phyloP scores from a whole-genome alignment of 2,329 filamentous ascomycete genomes.

The Nigrograna mackinnonii region DNA sequence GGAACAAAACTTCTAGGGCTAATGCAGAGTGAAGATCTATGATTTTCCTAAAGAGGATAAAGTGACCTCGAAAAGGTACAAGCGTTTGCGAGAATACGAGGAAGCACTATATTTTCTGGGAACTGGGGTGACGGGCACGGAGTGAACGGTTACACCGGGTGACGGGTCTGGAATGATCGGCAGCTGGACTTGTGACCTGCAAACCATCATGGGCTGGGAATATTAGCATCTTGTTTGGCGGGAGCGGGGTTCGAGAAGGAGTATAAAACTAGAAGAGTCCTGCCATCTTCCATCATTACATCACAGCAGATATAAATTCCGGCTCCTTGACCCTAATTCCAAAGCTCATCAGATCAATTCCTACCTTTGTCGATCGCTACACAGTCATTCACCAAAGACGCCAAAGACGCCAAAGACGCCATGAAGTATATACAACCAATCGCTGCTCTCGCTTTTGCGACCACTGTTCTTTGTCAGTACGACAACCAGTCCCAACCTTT shows the following conservation, averaged over 20 bases:
- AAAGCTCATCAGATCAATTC: slow-evolving; percentile 2
- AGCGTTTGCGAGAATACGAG: slow-evolving; percentile 3
- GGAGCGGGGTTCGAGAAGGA: slow-evolving; percentile 3
- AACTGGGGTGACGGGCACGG: neutral
- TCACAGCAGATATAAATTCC: too few relatives aligned
- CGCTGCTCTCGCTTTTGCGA: slow-evolving; percentile 24
- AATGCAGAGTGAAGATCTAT: slow-evolving; percentile 18
- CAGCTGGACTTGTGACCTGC: slow-evolving; percentile 13
- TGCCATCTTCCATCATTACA: too few relatives aligned
- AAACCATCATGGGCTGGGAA: slow-evolving; percentile 8
- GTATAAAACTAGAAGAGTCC: neutral
- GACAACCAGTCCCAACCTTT: slow-evolving; percentile 49
- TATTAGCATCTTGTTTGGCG: slow-evolving; percentile 9
- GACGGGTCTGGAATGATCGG: slow-evolving; percentile 12
- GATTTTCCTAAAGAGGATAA: slow-evolving; percentile 12
- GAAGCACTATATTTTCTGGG: slow-evolving; percentile 5
- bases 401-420: too few relatives aligned
- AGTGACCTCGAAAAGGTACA: neutral
- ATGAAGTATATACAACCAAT: slow-evolving; percentile 22
- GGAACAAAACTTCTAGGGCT: slow-evolving; percentile 12
- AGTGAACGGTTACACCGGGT: slow-evolving; percentile 1
- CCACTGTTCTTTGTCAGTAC: slow-evolving; percentile 33
- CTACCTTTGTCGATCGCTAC: slow-evolving; percentile 15
- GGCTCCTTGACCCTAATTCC: too few relatives aligned
- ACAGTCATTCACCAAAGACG: slow-evolving; percentile 2